Evolutionary conservation across 1,284 basidiomycete species (phyloP), one percentile per base, ranked within the genome.

Genomic region (Apiotrichum sp.): DNA sequence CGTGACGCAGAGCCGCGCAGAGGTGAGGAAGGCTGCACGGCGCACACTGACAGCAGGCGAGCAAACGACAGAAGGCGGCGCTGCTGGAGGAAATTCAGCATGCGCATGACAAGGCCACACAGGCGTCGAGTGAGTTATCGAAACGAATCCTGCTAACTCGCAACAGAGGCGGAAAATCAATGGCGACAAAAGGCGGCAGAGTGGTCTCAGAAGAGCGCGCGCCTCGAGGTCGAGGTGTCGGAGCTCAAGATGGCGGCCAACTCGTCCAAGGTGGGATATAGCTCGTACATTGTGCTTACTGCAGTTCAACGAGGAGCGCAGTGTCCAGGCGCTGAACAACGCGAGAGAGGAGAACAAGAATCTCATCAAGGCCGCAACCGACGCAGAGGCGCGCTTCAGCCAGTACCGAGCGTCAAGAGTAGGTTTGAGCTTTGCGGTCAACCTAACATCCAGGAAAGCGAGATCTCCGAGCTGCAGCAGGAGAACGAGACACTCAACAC

Each of bases 221-320:
- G 88, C 67, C 84, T 88, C 63, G 86, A 90, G 70, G 82, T 89
- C 34, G 80, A 87, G 67, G 86, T 91, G 48, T 87, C 89, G 6
- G 90, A 92, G 70, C 89, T 92, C 68, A 83, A 88, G 71, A 89
- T 93, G 84, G 80, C 65, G 8, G 66, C 70, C 1, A 67, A 71
- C 42, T 69, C 71, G 9, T 67, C 73, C 33, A 72, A 73, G 61
- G 73, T 71, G 47, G 6, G 35, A 7, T 32, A 1, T 16, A 29
- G 39, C 8, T 14, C 40, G 4, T 5, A 5, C 6, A 7, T 6
- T 35, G 8, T 62, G 67, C 33, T 65, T 65, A 11, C 69, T 73
- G 7, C 49, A 74, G 72, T 75, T 75, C 62, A 73, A 71, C 57
- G 70, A 72, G 50, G 55, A 71, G 44, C 58, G 70, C 31, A 66